Base-by-base conservation (phyloP, 768 basidiomycete species). In the Mycena haematopus region DNA sequence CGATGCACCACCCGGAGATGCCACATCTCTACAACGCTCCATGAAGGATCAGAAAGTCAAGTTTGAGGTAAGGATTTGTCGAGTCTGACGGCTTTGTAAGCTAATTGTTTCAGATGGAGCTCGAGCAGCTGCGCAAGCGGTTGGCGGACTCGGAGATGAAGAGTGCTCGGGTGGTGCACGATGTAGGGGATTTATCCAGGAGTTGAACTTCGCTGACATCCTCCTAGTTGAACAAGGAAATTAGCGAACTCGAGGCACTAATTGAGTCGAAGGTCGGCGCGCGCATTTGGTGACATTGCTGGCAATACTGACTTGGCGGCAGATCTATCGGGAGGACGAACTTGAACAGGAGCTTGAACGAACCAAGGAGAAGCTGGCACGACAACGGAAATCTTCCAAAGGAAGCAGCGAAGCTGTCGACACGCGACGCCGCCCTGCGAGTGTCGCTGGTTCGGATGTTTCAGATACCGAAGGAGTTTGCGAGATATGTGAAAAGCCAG, bases 311-410 rank as follows among this genome's bases (percentile, higher is more conserved):
- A 55, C 29, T 27, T 60, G 36, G 54, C 8, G 33, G 14, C 63
- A 93, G 92, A 95, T 95, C 65, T 94, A 95, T 72, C 88, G 89
- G 44, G 94, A 92, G 86, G 94, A 95, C 70, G 93, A 95, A 66
- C 85, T 96, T 29, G 94, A 95, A 70, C 86, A 88, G 70, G 93
- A 96, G 71, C 73, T 95, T 33, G 90, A 93, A 70, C 83, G 84
- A 11, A 75, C 90, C 53, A 91, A 90, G 67, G 89, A 91, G 25
- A 91, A 88, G 69, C 78, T 92, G 44, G 72, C 84, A 7, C 83
- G 85, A 49, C 82, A 86, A 65, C 89, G 87, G 73, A 90, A 89
- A 70, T 77, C 79, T 19, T 84, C 86, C 65, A 83, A 82, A 59
- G 76, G 74, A 52, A 74, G 74, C 51, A 68, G 58, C 35, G 88